These are phyloP conservation scores for Phaeosphaeria sp. DNA, from an alignment of 2,329 filamentous ascomycete genomes.

Conservation along the genomic window DNA sequence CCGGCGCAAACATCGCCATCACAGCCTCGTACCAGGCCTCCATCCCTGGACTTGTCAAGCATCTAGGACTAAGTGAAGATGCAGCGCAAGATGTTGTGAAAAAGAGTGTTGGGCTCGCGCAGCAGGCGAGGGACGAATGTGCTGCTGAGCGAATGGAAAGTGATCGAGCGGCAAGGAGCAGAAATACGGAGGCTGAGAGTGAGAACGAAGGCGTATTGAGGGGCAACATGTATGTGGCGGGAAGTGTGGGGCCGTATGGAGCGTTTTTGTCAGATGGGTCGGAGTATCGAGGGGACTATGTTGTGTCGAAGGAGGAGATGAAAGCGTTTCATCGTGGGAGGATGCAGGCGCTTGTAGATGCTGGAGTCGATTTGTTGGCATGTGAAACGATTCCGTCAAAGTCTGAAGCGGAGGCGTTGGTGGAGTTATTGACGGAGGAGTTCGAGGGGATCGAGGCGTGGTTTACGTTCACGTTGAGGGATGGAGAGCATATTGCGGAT, in stretches of 20 bases:
- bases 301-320: constrained; percentile 35
- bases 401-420: constrained; percentile 48
- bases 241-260: constrained; percentile 57
- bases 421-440: constrained; percentile 47
- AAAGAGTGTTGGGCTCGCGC: constrained; percentile 51
- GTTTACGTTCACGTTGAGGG: constrained; percentile 51
- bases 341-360: constrained; percentile 49
- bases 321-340: constrained; percentile 53
- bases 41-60: constrained; percentile 48
- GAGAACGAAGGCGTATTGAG: constrained; percentile 1
- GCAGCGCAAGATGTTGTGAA: constrained; percentile 47
- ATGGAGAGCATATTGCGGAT: constrained; percentile 49
- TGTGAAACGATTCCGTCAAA: constrained; percentile 55
- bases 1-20: constrained; percentile 56
- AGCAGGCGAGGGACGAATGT: constrained; percentile 46
- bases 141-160: constrained; percentile 12
- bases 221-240: constrained; percentile 47
- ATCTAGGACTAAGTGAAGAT: constrained; percentile 42
- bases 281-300: constrained; percentile 56
- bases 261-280: constrained; percentile 55
- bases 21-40: constrained; percentile 58
- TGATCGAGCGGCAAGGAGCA: background rate
- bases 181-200: background rate
- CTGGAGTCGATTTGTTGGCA: constrained; percentile 53
- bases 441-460: constrained; percentile 48